Percentiles rank a stretch among this genome's conserved stretches.
These are phyloP conservation scores for Ettlia oleoabundans DNA, from an alignment of 139 green algal genomes.

Conservation along the genomic window DNA sequence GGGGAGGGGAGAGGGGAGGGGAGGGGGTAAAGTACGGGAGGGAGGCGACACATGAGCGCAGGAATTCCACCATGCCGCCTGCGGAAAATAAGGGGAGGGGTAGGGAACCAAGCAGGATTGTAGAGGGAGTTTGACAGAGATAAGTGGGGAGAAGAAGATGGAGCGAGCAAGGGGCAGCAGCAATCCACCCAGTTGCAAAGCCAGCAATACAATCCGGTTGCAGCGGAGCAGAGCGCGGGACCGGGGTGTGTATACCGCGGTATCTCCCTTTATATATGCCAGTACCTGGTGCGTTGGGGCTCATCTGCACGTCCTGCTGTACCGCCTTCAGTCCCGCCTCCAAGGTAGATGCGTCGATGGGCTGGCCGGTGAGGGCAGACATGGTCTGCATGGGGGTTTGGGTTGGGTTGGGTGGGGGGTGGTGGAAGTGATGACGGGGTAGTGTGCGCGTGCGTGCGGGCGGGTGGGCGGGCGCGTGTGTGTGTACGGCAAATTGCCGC, in stretches of 20 bases:
- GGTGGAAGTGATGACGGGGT: neutral
- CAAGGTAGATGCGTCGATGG: constrained; percentile 65
- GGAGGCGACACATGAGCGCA: neutral
- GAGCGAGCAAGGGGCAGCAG: too few species aligned
- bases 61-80: too few species aligned
- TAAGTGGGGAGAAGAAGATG: too few species aligned
- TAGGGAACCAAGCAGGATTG: too few species aligned
- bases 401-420: neutral
- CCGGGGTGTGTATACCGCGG: neutral
- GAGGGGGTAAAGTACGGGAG: neutral
- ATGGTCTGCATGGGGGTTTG: too few species aligned
- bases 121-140: too few species aligned
- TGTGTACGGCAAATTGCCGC: neutral
- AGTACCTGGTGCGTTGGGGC: constrained; percentile 78
- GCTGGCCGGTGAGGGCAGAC: constrained; percentile 63
- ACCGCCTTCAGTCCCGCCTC: constrained; percentile 70
- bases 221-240: too few species aligned
- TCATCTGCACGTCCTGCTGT: constrained; percentile 77
- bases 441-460: neutral
- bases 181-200: too few species aligned
- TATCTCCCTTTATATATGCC: too few species aligned
- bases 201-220: too few species aligned
- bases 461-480: too few species aligned
- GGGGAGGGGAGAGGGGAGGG: neutral
- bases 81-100: too few species aligned